These are phyloP conservation scores for Leptographium procerum DNA, from an alignment of 2,329 filamentous ascomycete genomes.

Conservation along the genomic window DNA sequence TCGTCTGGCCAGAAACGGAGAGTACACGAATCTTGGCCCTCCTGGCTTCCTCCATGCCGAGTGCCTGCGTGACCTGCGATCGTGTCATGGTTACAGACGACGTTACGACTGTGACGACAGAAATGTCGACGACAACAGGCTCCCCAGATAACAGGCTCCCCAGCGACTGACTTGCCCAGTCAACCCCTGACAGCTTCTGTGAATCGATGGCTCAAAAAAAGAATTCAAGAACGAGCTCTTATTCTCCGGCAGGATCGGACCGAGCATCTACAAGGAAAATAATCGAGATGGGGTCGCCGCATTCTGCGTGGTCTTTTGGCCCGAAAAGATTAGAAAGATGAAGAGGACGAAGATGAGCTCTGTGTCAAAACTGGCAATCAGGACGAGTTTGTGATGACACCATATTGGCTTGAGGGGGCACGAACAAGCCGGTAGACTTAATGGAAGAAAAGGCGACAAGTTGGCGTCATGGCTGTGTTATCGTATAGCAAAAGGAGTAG, in stretches of 20 bases:
- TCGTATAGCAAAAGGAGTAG: no score
- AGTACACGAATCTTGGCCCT: neutral
- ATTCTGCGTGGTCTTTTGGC: neutral
- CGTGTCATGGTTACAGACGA: neutral
- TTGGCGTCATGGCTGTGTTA: no score
- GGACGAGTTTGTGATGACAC: no score
- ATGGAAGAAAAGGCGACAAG: no score
- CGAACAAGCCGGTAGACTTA: no score
- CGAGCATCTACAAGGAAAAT: neutral
- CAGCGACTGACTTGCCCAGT: neutral
- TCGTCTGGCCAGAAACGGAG: neutral
- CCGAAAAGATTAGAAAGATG: neutral
- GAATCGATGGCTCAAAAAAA: neutral
- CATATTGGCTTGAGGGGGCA: no score
- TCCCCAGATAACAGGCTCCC: neutral
- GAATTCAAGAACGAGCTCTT: neutral
- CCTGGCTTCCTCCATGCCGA: neutral
- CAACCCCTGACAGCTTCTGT: neutral
- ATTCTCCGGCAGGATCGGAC: neutral
- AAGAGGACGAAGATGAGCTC: no score
- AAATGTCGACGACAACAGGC: neutral
- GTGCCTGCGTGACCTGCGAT: neutral
- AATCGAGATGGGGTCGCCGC: neutral
- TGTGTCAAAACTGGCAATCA: no score
- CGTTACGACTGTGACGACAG: neutral